Conservation (phyloP, 2,329 filamentous ascomycete genomes). For the Botryotinia convoluta region DNA sequence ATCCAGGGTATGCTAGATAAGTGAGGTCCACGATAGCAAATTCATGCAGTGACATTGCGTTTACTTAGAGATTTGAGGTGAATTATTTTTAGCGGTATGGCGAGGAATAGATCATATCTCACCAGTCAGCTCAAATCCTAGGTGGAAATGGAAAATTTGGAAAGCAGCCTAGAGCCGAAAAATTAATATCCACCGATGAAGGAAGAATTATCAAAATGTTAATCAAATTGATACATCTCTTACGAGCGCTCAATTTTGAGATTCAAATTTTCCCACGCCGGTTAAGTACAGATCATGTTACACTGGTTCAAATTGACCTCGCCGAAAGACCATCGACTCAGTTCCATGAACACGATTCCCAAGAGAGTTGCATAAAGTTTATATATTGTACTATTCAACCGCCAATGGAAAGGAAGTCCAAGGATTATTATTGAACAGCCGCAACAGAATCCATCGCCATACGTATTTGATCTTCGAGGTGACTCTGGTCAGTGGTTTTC, state of each 20-base stretch:
- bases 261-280: too few relatives aligned
- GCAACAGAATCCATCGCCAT: conserved; percentile 2
- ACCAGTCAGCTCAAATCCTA: neutral
- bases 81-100: neutral
- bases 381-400: neutral
- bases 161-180: neutral
- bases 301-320: neutral
- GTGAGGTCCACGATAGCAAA: neutral
- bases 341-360: too few relatives aligned
- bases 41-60: neutral
- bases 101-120: neutral
- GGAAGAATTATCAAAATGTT: neutral
- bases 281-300: neutral
- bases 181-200: neutral
- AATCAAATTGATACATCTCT: neutral
- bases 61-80: neutral
- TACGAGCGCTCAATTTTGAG: neutral
- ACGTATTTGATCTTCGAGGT: conserved; percentile 8
- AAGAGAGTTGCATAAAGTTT: neutral
- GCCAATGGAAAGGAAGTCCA: neutral
- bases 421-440: neutral
- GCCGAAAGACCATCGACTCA: neutral
- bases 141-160: neutral
- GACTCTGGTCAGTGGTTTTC: neutral
- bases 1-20: neutral